Percentiles rank a stretch among this genome's conserved stretches.
Conservation (phyloP, 2,329 filamentous ascomycete species). For the Chrysosporium queenslandicum region DNA sequence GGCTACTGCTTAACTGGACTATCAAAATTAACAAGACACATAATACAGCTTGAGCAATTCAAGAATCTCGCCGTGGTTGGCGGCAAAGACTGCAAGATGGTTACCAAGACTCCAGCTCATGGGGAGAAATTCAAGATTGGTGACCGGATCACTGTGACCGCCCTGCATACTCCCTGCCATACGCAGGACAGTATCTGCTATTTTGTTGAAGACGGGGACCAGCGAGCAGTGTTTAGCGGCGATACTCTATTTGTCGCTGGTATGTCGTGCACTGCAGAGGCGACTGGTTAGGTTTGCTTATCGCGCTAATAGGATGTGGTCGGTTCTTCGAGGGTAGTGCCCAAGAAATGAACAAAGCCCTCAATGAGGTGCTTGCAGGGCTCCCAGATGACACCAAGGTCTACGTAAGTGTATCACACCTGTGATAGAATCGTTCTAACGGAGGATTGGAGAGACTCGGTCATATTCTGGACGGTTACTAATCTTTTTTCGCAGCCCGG, state of each 20-base stretch:
- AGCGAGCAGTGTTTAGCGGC: constrained; percentile 81
- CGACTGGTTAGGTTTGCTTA: neutral
- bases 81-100: constrained; percentile 72
- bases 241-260: constrained; percentile 93
- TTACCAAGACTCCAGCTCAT: constrained; percentile 66
- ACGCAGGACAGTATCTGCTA: constrained; percentile 98
- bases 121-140: constrained; percentile 74
- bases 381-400: constrained; percentile 87
- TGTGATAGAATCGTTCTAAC: neutral
- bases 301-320: constrained; percentile 58
- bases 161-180: constrained; percentile 93
- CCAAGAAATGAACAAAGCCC: constrained; percentile 80
- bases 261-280: constrained; percentile 30
- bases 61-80: constrained; percentile 59
- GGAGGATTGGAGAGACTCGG: neutral
- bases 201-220: constrained; percentile 65
- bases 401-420: constrained; percentile 51
- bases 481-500: constrained; percentile 53
- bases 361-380: constrained; percentile 72
- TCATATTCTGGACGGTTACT: neutral
- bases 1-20: too few species aligned
- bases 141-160: constrained; percentile 65
- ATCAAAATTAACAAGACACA: too few species aligned
- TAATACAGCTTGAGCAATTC: constrained; percentile 47
- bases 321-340: constrained; percentile 90